Evolutionary conservation across 331 rosid species (phyloP).

Genomic region (Malus hybrid): DNA sequence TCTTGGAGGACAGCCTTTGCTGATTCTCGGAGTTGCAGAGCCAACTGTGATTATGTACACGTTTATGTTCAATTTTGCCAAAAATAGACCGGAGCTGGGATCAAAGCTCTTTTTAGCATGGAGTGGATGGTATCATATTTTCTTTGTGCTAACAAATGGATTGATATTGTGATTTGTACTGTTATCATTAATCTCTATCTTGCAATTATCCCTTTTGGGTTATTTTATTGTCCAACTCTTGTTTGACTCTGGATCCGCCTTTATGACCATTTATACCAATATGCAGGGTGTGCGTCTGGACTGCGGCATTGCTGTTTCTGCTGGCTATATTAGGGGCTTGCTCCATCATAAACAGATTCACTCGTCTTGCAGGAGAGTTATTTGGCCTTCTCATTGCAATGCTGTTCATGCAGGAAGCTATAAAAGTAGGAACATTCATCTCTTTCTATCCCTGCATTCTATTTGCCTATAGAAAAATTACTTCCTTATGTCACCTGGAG

Average conservation of each 20-base stretch:
- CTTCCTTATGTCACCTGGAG: background rate
- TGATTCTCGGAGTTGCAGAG: slow-evolving; percentile 82
- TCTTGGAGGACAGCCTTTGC: slow-evolving; percentile 70
- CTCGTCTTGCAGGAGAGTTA: slow-evolving; percentile 71
- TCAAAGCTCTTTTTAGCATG: slow-evolving; percentile 68
- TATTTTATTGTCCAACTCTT: background rate
- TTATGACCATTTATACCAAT: slow-evolving; percentile 9
- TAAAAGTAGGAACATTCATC: slow-evolving; percentile 38
- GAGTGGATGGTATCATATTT: slow-evolving; percentile 54
- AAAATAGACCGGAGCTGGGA: slow-evolving; percentile 64
- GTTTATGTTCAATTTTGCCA: slow-evolving; percentile 71
- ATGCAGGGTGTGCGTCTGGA: slow-evolving; percentile 73
- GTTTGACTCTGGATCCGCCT: background rate
- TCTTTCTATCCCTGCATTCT: background rate
- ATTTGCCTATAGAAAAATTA: background rate
- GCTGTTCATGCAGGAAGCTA: slow-evolving; percentile 83
- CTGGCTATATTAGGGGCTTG: slow-evolving; percentile 71
- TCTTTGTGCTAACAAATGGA: background rate
- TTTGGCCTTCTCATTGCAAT: slow-evolving; percentile 78
- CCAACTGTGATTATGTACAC: slow-evolving; percentile 81
- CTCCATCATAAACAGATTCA: slow-evolving; percentile 69
- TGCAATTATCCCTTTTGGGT: background rate
- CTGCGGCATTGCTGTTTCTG: slow-evolving; percentile 57
- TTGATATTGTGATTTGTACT: background rate
- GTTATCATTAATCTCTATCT: background rate